These are phyloP conservation scores for Diaporthe longicolla DNA, from an alignment of 2,329 filamentous ascomycete genomes.

Conservation along the genomic window DNA sequence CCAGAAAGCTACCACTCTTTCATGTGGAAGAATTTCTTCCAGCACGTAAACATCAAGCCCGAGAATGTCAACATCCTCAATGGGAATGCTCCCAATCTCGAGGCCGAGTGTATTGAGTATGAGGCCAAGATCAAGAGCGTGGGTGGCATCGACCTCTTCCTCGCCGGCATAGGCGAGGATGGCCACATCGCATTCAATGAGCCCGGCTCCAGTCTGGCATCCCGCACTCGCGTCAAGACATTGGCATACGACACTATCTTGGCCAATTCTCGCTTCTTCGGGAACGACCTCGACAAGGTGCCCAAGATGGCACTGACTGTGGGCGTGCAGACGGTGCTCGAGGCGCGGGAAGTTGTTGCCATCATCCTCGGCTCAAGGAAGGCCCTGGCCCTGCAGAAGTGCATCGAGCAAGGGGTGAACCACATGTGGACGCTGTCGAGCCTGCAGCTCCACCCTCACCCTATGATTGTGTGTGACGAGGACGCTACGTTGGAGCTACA, in stretches of 20 bases:
- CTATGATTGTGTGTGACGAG: constrained; percentile 82
- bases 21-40: constrained; percentile 88
- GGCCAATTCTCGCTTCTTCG: constrained; percentile 82
- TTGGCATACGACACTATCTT: constrained; percentile 83
- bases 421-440: constrained; percentile 86
- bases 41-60: constrained; percentile 78
- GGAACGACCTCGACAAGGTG: constrained; percentile 73
- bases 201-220: constrained; percentile 79
- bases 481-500: constrained; percentile 76
- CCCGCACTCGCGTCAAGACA: constrained; percentile 82
- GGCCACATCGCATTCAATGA: constrained; percentile 89
- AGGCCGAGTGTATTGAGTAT: constrained; percentile 79
- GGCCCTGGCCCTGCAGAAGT: constrained; percentile 78
- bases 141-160: constrained; percentile 83
- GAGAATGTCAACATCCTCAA: constrained; percentile 80
- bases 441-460: constrained; percentile 79
- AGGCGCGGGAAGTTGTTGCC: constrained; percentile 80
- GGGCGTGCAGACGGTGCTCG: constrained; percentile 67
- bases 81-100: constrained; percentile 78
- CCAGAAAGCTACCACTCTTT: constrained; percentile 85
- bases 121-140: constrained; percentile 77
- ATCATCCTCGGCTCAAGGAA: constrained; percentile 82
- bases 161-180: constrained; percentile 82
- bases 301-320: constrained; percentile 81
- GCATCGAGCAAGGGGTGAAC: constrained; percentile 81